Evolutionary conservation across 139 green algal genomes (phyloP), one percentile per base, ranked within the genome.

Genomic region (Chlorella sp.): DNA sequence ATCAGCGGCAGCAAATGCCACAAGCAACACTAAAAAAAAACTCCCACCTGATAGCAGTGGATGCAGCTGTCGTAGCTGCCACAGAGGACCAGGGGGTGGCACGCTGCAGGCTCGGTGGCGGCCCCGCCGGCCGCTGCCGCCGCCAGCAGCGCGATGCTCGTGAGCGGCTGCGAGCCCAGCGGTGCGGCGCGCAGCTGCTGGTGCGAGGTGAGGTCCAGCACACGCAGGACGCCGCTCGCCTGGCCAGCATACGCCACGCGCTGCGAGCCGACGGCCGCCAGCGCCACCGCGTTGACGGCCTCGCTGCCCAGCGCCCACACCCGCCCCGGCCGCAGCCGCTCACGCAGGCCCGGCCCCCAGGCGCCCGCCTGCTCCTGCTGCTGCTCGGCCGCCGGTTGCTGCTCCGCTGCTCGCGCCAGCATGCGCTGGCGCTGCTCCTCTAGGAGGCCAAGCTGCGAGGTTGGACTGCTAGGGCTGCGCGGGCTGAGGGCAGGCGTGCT

Each of bases 1-100:
- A n/a, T n/a, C n/a, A n/a, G n/a, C n/a, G n/a, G n/a, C n/a, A n/a
- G n/a, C n/a, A n/a, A n/a, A n/a, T n/a, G n/a, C n/a, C n/a, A n/a
- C n/a, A n/a, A n/a, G n/a, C n/a, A n/a, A n/a, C n/a, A n/a, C n/a
- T n/a, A n/a, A n/a, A n/a, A n/a, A n/a, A n/a, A n/a, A n/a, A n/a
- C n/a, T n/a, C n/a, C n/a, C n/a, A n/a, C n/a, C n/a, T n/a, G n/a
- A 50, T 83, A 88, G 21, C 70, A 69, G 51, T 87, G 85, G 31
- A 93, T 79, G 25, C 67, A 46, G 31, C 81, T 77, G 73, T 89
- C 86, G 41, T 90, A 86, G 1, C 75, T 85, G 9, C 91, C 90
- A 19, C 79, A 74, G n/a, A 96, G 77, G 33, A 87, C 45, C 33
- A 87, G 61, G 29, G 83, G 84, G 65, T 89, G 79, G 56, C 36